Conservation (phyloP, 2,329 filamentous ascomycete genomes). For the Grosmannia serpens region DNA sequence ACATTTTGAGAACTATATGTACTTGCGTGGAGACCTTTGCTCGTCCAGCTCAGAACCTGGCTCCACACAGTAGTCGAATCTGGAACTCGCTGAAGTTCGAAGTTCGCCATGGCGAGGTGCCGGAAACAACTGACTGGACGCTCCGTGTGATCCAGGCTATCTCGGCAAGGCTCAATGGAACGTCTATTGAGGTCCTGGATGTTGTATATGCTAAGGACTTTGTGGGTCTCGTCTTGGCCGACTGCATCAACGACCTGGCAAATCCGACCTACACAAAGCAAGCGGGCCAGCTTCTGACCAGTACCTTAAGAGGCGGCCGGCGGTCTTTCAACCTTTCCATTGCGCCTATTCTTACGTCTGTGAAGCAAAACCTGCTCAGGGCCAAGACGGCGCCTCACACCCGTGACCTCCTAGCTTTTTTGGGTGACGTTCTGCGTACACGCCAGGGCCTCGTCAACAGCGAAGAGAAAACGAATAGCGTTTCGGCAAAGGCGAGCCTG, state of each 20-base stretch:
- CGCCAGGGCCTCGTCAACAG: constrained; percentile 26
- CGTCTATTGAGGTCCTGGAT: constrained; percentile 10
- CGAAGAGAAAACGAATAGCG: not conserved
- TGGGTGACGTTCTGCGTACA: constrained; percentile 39
- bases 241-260: constrained; percentile 41
- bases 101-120: constrained; percentile 48
- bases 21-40: constrained; percentile 40
- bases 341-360: constrained; percentile 32
- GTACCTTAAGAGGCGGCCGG: constrained; percentile 35
- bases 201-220: constrained; percentile 16
- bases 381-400: constrained; percentile 38
- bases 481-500: constrained; percentile 11
- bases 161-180: constrained; percentile 25
- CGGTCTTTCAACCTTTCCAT: constrained; percentile 36
- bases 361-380: constrained; percentile 38
- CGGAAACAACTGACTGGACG: constrained; percentile 45
- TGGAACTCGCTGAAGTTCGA: constrained; percentile 54
- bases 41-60: constrained; percentile 32
- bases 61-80: constrained; percentile 37
- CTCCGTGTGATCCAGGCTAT: constrained; percentile 41
- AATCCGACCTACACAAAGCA: constrained; percentile 40
- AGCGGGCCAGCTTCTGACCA: constrained; percentile 40
- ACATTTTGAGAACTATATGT: constrained; percentile 43
- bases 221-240: constrained; percentile 30
- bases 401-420: constrained; percentile 37